These are phyloP conservation scores for Jacaranda mimosifolia DNA, from an alignment of 257 asterid species.

Conservation along the genomic window DNA sequence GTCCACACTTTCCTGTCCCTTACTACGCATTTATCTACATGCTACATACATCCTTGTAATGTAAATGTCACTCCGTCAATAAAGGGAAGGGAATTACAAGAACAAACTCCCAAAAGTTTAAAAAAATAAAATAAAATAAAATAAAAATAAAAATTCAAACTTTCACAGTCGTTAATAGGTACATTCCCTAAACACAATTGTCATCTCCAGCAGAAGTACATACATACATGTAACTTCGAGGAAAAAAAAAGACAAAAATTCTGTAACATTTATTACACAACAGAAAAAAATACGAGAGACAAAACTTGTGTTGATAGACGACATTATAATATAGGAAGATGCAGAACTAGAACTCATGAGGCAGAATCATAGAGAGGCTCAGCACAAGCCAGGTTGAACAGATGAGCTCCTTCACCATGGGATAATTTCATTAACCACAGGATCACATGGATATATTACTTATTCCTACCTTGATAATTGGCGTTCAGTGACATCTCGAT, in stretches of 20 bases:
- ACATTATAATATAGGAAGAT: neutral
- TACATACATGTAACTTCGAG: neutral
- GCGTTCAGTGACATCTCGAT: slow-evolving; percentile 72
- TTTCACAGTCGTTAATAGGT: neutral
- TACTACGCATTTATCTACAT: too few species aligned
- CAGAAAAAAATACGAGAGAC: neutral
- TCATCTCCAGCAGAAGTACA: neutral
- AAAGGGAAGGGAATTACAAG: neutral
- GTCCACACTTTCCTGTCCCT: too few species aligned
- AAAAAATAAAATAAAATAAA: neutral
- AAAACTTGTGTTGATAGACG: too few species aligned
- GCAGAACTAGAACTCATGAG: neutral
- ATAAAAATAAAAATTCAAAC: neutral
- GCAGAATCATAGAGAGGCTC: neutral
- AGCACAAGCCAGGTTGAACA: neutral
- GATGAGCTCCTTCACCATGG: neutral
- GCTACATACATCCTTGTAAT: neutral
- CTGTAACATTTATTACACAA: neutral
- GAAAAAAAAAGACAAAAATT: too few species aligned
- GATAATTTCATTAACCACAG: neutral
- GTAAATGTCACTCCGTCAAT: neutral
- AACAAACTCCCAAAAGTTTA: too few species aligned
- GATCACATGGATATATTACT: neutral
- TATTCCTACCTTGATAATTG: slow-evolving; percentile 36
- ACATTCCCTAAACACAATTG: too few species aligned